Conservation (phyloP, 331 rosid genomes). For the Quercus phellos region DNA sequence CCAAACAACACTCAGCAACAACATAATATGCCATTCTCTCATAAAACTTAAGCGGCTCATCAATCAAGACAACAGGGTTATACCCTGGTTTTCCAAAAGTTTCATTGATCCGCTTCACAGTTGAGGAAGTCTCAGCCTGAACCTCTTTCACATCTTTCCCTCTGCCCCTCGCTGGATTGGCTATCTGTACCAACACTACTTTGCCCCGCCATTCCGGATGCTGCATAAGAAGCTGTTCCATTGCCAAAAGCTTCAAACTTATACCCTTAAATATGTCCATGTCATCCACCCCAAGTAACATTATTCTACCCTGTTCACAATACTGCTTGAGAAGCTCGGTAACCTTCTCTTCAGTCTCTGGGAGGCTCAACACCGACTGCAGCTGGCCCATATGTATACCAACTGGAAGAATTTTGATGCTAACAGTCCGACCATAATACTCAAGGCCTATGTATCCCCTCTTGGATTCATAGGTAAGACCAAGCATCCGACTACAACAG, state of each 20-base stretch:
- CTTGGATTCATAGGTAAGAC: slow-evolving; percentile 63
- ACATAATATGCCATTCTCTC: slow-evolving; percentile 74
- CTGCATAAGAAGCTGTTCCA: slow-evolving; percentile 69
- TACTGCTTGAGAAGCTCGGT: slow-evolving; percentile 51
- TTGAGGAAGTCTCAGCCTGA: slow-evolving; percentile 50
- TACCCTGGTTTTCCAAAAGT: slow-evolving; percentile 63
- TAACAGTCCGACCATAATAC: slow-evolving; percentile 73
- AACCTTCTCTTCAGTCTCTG: slow-evolving; percentile 57
- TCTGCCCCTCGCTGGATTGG: slow-evolving; percentile 67
- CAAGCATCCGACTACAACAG: slow-evolving; percentile 76
- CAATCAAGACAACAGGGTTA: slow-evolving; percentile 61
- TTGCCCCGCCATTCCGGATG: slow-evolving; percentile 55
- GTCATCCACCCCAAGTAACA: slow-evolving; percentile 74
- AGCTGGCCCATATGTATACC: slow-evolving; percentile 84
- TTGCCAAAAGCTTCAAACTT: slow-evolving; percentile 72
- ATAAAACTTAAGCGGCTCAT: slow-evolving; percentile 57
- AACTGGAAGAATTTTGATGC: slow-evolving; percentile 72
- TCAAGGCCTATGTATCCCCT: slow-evolving; percentile 70
- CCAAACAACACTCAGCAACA: slow-evolving; percentile 75
- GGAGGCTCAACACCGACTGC: slow-evolving; percentile 47
- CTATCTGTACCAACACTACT: slow-evolving; percentile 74
- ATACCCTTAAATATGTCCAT: slow-evolving; percentile 79
- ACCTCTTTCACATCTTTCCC: slow-evolving; percentile 75
- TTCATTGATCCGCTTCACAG: slow-evolving; percentile 57
- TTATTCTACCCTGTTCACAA: slow-evolving; percentile 43